A percentile compares a stretch with the other conserved stretches of the same genome.
These are phyloP conservation scores for Dalbergia oliveri DNA, from an alignment of 306 rosid species.

Conservation along the genomic window DNA sequence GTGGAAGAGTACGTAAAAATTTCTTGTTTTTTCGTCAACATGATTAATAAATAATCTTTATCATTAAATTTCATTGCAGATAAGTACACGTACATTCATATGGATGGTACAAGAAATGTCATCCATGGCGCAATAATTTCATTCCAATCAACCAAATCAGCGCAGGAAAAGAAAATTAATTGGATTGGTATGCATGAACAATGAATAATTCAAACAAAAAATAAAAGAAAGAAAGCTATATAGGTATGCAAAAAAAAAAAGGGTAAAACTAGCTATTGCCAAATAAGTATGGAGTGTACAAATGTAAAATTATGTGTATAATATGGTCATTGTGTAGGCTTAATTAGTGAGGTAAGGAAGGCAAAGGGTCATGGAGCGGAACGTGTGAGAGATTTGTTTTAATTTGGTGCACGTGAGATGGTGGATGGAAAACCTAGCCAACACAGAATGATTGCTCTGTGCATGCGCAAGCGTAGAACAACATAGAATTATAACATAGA, in stretches of 20 bases:
- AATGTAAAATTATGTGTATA: no score
- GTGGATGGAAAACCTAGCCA: constrained; percentile 53
- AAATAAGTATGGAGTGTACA: no score
- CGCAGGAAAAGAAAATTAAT: background rate
- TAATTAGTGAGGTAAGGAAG: constrained; percentile 21
- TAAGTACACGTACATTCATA: constrained; percentile 46
- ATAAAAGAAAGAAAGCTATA: no score
- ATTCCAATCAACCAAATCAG: constrained; percentile 8
- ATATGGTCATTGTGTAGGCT: no score
- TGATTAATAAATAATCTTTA: constrained; percentile 38
- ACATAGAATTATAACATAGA: constrained; percentile 54
- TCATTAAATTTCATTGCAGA: constrained; percentile 24
- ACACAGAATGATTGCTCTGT: constrained; percentile 63
- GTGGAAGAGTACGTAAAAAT: background rate
- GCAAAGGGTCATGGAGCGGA: background rate
- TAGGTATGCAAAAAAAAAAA: no score
- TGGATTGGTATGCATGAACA: background rate
- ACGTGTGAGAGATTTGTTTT: constrained; percentile 32
- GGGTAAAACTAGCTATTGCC: no score
- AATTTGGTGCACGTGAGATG: constrained; percentile 26
- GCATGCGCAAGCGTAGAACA: constrained; percentile 68
- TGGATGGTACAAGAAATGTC: constrained; percentile 46
- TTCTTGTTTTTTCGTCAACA: constrained; percentile 13
- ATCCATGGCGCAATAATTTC: constrained; percentile 32
- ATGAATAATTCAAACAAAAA: background rate